These are phyloP conservation scores for Podospora anserina DNA, from an alignment of 495 filamentous ascomycete species.

Conservation along the genomic window DNA sequence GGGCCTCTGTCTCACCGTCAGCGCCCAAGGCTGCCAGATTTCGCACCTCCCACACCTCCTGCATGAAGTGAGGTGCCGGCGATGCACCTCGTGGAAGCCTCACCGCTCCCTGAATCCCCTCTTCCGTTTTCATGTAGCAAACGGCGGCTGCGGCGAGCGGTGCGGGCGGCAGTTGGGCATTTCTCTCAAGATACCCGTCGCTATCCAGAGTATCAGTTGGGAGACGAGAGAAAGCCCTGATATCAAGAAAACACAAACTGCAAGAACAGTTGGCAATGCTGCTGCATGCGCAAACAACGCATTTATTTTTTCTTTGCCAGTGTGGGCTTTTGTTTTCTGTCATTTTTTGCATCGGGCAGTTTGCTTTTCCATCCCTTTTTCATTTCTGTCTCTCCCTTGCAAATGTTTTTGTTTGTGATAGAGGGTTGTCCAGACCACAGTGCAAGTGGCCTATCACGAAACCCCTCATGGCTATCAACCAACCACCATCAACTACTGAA, in stretches of 20 bases:
- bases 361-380: neutral
- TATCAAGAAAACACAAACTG: neutral
- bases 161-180: slow-evolving; percentile 2
- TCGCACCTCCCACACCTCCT: slow-evolving; percentile 1
- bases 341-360: neutral
- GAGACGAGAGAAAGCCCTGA: neutral
- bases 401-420: neutral
- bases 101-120: slow-evolving; percentile 3
- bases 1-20: neutral
- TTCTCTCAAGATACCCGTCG: neutral
- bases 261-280: slow-evolving; percentile 4
- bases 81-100: neutral
- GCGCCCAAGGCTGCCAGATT: slow-evolving; percentile 12
- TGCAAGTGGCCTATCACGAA: neutral
- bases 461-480: neutral
- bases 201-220: neutral
- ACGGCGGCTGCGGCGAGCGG: neutral
- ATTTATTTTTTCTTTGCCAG: neutral
- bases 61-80: neutral
- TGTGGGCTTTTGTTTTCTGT: neutral
- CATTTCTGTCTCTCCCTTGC: neutral
- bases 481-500: no score
- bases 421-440: neutral
- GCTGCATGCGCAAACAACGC: neutral
- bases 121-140: neutral